Percentiles rank a stretch among this genome's conserved stretches.
phyloP scores from a whole-genome alignment of 768 basidiomycete genomes.

The Auriscalpium microsporum region DNA sequence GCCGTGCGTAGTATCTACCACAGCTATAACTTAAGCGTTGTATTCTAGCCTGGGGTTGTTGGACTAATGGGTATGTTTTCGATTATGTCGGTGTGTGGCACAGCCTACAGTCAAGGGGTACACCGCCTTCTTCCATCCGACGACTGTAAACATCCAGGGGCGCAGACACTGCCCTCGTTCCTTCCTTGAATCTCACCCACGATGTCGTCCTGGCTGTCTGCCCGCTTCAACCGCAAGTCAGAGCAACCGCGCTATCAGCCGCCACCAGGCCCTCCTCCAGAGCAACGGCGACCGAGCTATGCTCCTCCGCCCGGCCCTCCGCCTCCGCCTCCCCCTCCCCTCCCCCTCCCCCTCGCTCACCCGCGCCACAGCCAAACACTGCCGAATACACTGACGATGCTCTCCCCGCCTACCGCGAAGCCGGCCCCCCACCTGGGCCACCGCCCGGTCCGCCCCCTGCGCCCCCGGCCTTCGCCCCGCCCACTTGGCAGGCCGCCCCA shows the following conservation, averaged over 20 bases:
- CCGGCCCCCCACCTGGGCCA: not conserved
- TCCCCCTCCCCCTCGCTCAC: too few relatives aligned
- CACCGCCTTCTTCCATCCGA: not conserved
- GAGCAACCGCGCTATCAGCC: not conserved
- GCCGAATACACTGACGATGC: too few relatives aligned
- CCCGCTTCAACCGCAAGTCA: not conserved
- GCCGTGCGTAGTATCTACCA: conserved; percentile 26
- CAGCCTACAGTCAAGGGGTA: not conserved
- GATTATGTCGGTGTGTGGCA: too few relatives aligned
- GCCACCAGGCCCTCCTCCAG: not conserved
- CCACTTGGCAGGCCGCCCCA: conserved; percentile 52
- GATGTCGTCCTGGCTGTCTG: not conserved
- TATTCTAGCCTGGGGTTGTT: not conserved
- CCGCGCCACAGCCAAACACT: too few relatives aligned
- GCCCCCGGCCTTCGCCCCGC: conserved; percentile 26
- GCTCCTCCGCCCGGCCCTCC: not conserved
- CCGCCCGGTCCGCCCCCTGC: not conserved
- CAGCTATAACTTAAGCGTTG: not conserved
- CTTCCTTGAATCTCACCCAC: not conserved
- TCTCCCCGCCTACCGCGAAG: not conserved
- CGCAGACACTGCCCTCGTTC: not conserved
- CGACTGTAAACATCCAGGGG: not conserved
- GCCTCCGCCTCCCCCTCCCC: too few relatives aligned
- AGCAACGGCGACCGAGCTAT: not conserved
- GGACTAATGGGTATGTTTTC: not conserved